Base-by-base conservation (phyloP, 108 stramenopile genomes). In the Bacterosira constricta region DNA sequence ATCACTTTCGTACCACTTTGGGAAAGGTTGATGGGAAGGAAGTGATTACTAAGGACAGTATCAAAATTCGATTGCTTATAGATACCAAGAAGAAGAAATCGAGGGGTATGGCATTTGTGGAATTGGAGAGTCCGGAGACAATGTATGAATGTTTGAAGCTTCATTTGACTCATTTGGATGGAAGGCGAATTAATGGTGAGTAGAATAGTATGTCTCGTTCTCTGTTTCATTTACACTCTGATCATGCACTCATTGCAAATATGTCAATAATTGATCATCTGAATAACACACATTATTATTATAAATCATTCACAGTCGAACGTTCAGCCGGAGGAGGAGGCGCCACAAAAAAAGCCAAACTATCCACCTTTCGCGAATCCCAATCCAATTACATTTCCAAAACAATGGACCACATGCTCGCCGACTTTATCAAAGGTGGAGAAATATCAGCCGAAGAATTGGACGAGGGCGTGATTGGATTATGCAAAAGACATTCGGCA, bases 121-220 rank as follows among this genome's bases (percentile, higher is more conserved):
- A 94, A 75, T 70, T 81, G 7, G 65, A 66, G 6, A 82, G 84
- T 63, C 91, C 95, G 4, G 93, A 95, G 74, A 37, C 86, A 4
- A 74, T 94, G 72, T 93, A 96, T 70, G 89, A 89, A 41, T 87
- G 89, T 37, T 73, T 98, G 17, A 85, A 83, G 51, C 60, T 98
- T 42, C 97, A 98, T 76, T 88, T 96, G 75, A 96, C 94, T 20
- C 80, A 81, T 63, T 83, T 98, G 31, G 86, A 96, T 65, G 95
- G 95, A 11, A 84, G 97, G 26, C 75, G 95, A 35, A 90, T 98
- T 53, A 98, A 98, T 74, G 70, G 61, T 63, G 29, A 25, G 61
- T 63, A n/a, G n/a, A n/a, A n/a, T n/a, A n/a, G n/a, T n/a, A n/a
- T n/a, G n/a, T n/a, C n/a, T n/a, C n/a, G 25, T 26, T n/a, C 25